Percentiles rank a stretch among this genome's conserved stretches.
phyloP scores from a whole-genome alignment of 805 yeast species.

The Sporopachydermia quercuum region DNA sequence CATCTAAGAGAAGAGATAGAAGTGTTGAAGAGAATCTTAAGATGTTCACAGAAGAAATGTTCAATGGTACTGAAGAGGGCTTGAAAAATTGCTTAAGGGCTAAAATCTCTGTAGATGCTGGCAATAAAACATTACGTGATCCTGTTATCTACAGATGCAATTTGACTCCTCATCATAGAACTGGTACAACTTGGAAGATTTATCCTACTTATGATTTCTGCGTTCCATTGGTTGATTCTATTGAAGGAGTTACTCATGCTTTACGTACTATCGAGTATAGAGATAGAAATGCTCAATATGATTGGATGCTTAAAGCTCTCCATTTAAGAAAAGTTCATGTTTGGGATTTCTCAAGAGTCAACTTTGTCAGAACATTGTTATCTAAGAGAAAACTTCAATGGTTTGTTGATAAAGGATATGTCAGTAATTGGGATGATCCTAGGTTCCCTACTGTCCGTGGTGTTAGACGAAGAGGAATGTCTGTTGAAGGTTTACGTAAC shows the following conservation, averaged over 20 bases:
- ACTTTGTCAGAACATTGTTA: conserved; percentile 87
- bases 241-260: conserved; percentile 97
- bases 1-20: conserved; percentile 85
- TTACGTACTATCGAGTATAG: conserved; percentile 96
- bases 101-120: conserved; percentile 80
- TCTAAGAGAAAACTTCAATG: conserved; percentile 98
- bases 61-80: conserved; percentile 86
- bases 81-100: conserved; percentile 90
- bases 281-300: conserved; percentile 96
- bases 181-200: conserved; percentile 85
- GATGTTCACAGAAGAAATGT: conserved; percentile 84
- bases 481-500: conserved; percentile 91
- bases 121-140: conserved; percentile 92
- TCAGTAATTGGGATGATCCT: conserved; percentile 96
- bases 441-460: conserved; percentile 99
- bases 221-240: conserved; percentile 88
- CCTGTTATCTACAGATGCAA: conserved; percentile 97
- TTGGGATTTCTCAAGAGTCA: conserved; percentile 97
- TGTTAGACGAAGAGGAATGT: conserved; percentile 99
- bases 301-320: conserved; percentile 81
- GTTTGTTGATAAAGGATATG: conserved; percentile 89
- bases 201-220: conserved; percentile 99
- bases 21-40: conserved; percentile 81
- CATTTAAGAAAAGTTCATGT: conserved; percentile 81
- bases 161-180: conserved; percentile 94